Evolutionary conservation across 2,329 filamentous ascomycete genomes (phyloP).

Genomic region (Hypoxylon sp.): DNA sequence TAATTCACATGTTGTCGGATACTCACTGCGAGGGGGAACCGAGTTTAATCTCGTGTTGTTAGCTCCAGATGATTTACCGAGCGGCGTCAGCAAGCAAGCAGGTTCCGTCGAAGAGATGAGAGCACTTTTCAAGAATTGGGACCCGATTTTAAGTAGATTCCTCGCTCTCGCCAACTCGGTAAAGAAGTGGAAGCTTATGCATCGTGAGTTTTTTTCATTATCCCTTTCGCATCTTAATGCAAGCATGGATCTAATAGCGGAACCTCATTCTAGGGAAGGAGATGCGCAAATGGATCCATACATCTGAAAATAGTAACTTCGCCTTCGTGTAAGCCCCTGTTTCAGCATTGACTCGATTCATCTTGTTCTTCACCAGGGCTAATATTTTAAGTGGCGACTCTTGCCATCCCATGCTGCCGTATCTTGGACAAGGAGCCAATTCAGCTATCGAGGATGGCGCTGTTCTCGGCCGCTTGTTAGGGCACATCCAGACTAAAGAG

Average conservation of each 20-base stretch:
- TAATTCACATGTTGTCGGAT: conserved; percentile 72
- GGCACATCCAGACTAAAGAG: conserved; percentile 62
- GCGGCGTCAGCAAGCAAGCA: conserved; percentile 64
- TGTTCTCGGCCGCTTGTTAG: conserved; percentile 72
- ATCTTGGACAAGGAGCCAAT: conserved; percentile 76
- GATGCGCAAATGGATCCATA: conserved; percentile 69
- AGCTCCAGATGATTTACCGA: conserved; percentile 73
- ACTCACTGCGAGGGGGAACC: conserved; percentile 70
- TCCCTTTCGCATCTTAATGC: background rate
- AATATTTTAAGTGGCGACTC: conserved; percentile 64
- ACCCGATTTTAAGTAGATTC: conserved; percentile 67
- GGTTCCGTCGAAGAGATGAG: conserved; percentile 74
- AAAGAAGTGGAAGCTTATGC: conserved; percentile 79
- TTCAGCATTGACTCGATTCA: background rate
- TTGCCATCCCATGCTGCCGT: conserved; percentile 75
- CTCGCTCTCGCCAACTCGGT: conserved; percentile 68
- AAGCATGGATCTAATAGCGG: background rate
- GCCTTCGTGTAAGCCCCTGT: conserved; percentile 62
- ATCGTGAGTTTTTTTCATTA: conserved; percentile 53
- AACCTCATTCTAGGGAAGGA: conserved; percentile 57
- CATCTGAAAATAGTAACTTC: conserved; percentile 59
- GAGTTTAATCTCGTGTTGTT: conserved; percentile 78
- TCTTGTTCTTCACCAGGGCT: conserved; percentile 45
- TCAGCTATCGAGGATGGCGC: conserved; percentile 78
- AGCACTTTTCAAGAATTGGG: conserved; percentile 73